Evolutionary conservation across 805 yeast genomes (phyloP), one percentile per base, ranked within the genome.

Genomic region (Zygosaccharomyces siamensis): DNA sequence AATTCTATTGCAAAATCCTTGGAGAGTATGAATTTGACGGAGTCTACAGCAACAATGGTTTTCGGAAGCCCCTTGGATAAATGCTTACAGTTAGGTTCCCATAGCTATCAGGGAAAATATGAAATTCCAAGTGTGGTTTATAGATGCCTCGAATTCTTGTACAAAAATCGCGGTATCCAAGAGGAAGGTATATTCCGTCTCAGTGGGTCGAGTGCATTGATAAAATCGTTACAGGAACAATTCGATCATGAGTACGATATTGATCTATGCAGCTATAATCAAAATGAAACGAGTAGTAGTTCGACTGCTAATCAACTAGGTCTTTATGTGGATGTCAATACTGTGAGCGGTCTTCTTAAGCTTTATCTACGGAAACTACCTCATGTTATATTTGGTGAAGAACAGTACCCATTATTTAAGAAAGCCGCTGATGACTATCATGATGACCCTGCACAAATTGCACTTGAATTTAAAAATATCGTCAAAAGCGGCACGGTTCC

Each of bases 181-280:
- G 93, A 88, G 64, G 96, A 89, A 60, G 99, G 99, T 8, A 79
- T 92, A 2, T 93, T 93, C 71, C 75, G 99, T 52, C 71, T 89
- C 49, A 87, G 90, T 67, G 98, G 98, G 3, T 87, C 95, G 32
- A 85, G 89, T 48, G 77, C 89, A 1, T 75, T 84, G 45, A 88
- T 87, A 35, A 79, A 83, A 54, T 78, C 73, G 36, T 73, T 87
- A 50, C 86, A 83, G 58, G 86, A 79, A 41, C 73, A 70, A 41
- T 92, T 86, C 70, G 87, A 89, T 62, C 72, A 64, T 10, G 73
- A 76, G 4, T 76, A 77, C 49, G 97, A 90, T 63, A 71, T 86
- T 39, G 89, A 87, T 60, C 72, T 90, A 45, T 75, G 73, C 53
- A 66, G 68, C 32, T 58, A 70, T 63, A 43, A 59, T 37, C 47